Evolutionary conservation across 129 eudicot genomes (phyloP).

Genomic region (Flaveria sonorensis): DNA sequence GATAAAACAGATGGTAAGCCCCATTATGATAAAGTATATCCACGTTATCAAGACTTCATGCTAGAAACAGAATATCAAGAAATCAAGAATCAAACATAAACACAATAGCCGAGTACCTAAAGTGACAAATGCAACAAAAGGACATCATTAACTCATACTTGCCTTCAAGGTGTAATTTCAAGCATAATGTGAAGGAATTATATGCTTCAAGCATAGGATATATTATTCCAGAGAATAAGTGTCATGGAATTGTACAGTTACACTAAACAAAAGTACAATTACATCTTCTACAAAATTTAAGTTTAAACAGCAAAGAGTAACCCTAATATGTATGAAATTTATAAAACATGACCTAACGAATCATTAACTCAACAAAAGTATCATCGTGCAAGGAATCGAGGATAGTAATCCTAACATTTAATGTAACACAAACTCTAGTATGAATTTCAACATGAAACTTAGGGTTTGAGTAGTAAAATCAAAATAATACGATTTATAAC

Average conservation of each 20-base stretch:
- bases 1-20: neutral
- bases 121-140: no score
- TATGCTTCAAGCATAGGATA: no score
- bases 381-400: neutral
- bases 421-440: neutral
- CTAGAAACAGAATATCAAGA: neutral
- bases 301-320: neutral
- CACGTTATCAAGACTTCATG: neutral
- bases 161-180: neutral
- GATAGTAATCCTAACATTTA: neutral
- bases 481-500: neutral
- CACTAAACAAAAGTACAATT: no score
- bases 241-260: no score
- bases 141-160: neutral
- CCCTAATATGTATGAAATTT: neutral
- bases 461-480: neutral
- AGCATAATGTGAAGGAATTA: no score
- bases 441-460: conserved; percentile 1
- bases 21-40: neutral
- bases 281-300: neutral
- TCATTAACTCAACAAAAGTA: neutral
- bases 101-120: no score
- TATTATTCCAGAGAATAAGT: no score
- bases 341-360: neutral
- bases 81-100: no score